These are phyloP conservation scores for Hypsizygus marmoreus DNA, from an alignment of 768 basidiomycete species.

Conservation along the genomic window DNA sequence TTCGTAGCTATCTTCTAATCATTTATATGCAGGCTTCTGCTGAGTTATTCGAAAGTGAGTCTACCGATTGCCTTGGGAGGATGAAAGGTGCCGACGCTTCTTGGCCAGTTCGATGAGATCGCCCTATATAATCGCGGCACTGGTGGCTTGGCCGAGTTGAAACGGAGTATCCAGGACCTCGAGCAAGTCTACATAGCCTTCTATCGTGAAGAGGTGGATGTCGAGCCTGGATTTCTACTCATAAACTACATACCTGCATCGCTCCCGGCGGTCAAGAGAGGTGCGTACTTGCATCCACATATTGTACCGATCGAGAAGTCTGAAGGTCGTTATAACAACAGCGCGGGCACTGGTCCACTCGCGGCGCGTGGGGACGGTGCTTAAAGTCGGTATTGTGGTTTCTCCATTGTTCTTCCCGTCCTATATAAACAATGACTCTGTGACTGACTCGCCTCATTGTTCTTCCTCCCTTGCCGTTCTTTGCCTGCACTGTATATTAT, in stretches of 20 bases:
- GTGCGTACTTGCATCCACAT: conserved; percentile 18
- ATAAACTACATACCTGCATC: conserved; percentile 48
- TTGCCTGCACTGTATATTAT: too few species aligned
- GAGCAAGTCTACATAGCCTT: conserved; percentile 46
- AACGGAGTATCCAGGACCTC: conserved; percentile 40
- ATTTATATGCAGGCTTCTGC: conserved; percentile 22
- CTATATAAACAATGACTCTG: conserved; percentile 10
- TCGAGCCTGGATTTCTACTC: conserved; percentile 39
- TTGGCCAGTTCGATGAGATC: conserved; percentile 38
- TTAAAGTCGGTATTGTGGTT: conserved; percentile 38
- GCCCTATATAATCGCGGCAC: conserved; percentile 40
- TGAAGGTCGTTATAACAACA: conserved; percentile 20
- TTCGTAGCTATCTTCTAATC: too few species aligned
- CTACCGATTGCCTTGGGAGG: not conserved
- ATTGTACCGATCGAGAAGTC: conserved; percentile 3
- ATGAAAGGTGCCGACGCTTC: conserved; percentile 10
- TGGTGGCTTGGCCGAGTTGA: conserved; percentile 47
- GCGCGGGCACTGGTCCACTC: conserved; percentile 51
- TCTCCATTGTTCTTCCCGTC: conserved; percentile 21
- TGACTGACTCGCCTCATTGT: conserved; percentile 9
- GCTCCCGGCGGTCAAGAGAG: conserved; percentile 38
- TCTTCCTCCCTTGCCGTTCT: conserved; percentile 24
- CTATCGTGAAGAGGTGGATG: conserved; percentile 42
- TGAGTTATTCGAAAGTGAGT: conserved; percentile 23
- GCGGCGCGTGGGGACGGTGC: conserved; percentile 45